These are phyloP conservation scores for Cordyceps cateniannulata DNA, from an alignment of 2,329 filamentous ascomycete genomes.

Conservation along the genomic window DNA sequence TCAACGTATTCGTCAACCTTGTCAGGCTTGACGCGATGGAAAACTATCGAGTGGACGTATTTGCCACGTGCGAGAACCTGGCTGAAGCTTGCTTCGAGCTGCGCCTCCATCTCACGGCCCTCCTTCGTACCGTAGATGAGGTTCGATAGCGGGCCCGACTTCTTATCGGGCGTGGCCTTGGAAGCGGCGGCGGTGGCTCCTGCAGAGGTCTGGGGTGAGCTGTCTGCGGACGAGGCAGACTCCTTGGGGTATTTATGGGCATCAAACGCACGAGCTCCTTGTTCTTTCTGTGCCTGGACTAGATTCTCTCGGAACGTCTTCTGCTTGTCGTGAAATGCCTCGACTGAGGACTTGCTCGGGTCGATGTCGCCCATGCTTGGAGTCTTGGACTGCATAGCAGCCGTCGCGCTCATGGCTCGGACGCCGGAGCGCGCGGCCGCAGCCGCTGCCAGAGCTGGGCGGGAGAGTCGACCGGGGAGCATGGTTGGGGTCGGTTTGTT, in stretches of 20 bases:
- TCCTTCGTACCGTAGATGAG: conserved; percentile 97
- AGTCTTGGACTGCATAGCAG: conserved; percentile 36
- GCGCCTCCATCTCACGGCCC: conserved; percentile 85
- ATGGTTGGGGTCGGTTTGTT: conserved; percentile 29
- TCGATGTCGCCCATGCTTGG: conserved; percentile 85
- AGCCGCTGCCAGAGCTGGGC: conserved; percentile 32
- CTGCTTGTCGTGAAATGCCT: conserved; percentile 76
- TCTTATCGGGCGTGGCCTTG: conserved; percentile 53
- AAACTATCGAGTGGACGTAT: conserved; percentile 96
- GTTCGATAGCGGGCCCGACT: conserved; percentile 68
- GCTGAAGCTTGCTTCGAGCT: conserved; percentile 93
- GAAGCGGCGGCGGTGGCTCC: conserved; percentile 43
- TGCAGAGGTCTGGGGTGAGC: conserved; percentile 30
- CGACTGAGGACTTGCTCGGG: conserved; percentile 56
- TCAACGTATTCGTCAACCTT: conserved; percentile 93
- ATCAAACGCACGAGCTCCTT: conserved; percentile 72
- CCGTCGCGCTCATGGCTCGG: conserved; percentile 53
- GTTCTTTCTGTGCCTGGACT: conserved; percentile 68
- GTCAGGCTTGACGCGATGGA: conserved; percentile 92
- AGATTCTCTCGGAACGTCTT: conserved; percentile 80
- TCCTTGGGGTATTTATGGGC: conserved; percentile 29
- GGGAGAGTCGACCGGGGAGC: conserved; percentile 46
- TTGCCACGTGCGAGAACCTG: conserved; percentile 93
- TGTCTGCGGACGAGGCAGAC: conserved; percentile 33
- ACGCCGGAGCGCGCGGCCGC: conserved; percentile 40